These are phyloP conservation scores for Salmacisia buchloeana DNA, from an alignment of 1,284 basidiomycete genomes.

Conservation along the genomic window DNA sequence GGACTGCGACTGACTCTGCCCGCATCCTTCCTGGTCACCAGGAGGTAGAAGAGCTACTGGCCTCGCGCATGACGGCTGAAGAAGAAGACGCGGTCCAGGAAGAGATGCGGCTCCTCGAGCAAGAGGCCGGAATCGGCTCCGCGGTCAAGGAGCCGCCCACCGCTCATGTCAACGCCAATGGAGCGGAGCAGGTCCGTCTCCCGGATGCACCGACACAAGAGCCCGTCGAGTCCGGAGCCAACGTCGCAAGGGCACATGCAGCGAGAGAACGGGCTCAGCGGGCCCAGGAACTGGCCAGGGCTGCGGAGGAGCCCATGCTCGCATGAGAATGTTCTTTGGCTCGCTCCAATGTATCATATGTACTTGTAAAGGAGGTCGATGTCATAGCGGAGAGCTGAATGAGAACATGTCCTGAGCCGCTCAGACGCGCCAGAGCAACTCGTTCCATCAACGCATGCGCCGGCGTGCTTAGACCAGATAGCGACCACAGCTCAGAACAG, in stretches of 20 bases:
- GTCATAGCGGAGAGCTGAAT: too few relatives aligned
- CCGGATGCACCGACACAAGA: slow-evolving; percentile 7
- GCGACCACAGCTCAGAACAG: too few relatives aligned
- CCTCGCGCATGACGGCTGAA: slow-evolving; percentile 72
- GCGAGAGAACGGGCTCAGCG: background rate
- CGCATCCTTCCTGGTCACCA: slow-evolving; percentile 47
- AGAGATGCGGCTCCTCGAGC: slow-evolving; percentile 68
- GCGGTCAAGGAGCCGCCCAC: background rate
- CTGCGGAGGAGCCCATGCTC: background rate
- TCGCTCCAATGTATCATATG: too few relatives aligned
- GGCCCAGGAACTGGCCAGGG: background rate
- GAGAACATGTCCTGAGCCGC: too few relatives aligned
- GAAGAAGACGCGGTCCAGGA: slow-evolving; percentile 89
- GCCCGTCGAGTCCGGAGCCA: background rate
- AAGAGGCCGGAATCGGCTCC: slow-evolving; percentile 52
- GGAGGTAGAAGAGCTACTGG: slow-evolving; percentile 87
- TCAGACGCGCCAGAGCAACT: too few relatives aligned
- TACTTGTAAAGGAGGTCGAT: too few relatives aligned
- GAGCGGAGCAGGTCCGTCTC: background rate
- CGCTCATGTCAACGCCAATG: background rate
- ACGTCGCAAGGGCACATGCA: background rate
- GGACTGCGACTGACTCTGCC: background rate
- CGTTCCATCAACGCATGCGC: too few relatives aligned
- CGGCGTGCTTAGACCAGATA: too few relatives aligned
- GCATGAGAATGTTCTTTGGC: too few relatives aligned